Evolutionary conservation across 768 basidiomycete species (phyloP), one percentile per base, ranked within the genome.

Genomic region (Neoboletus brunneissimus): DNA sequence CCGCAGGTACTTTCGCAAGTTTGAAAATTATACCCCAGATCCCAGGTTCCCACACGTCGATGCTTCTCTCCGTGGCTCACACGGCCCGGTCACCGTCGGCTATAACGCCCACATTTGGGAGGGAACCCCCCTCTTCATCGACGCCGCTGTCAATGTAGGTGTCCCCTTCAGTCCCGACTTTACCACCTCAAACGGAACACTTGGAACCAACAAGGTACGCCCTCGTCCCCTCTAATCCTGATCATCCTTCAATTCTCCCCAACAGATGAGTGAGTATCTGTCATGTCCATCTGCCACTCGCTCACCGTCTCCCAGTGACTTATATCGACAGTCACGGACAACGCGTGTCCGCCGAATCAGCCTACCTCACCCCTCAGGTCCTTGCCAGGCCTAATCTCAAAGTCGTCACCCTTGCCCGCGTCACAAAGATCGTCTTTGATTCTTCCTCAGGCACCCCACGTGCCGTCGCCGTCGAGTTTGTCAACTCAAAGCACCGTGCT

Each of bases 1-100:
- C 16, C 34, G 5, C 48, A 88, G 87, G n/a, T 89, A 87, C 61
- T 84, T 89, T 63, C 76, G 67, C 35, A 89, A 87, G 67, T 87
- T 89, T 43, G 87, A 90, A 67, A 76, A 72, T 18, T 88, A 77
- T 60, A 72, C 72, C 41, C 80, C 81, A 4, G 75, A 84, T 57
- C 70, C 78, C 0, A 64, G 74, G 9, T 82, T 80, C 60, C 81
- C 82, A 1, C 68, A 69, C 7, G 83, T 88, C 8, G 76, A 84
- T 49, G 52, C 66, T 1, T 67, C 70, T 5, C 64, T 73, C 6
- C 82, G 76, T 23, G 86, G 87, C 3, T 69, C 68, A 0, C 51
- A 69, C 2, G 88, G 88, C 0, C 86, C 86, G 0, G 76, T 88
- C 10, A 72, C 77, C 38, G 75, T 87, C 29, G 87, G 87, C 5